A percentile compares a stretch with the other conserved stretches of the same genome.
phyloP scores from a whole-genome alignment of 768 basidiomycete species.

The Kwoniella mangroviensis region DNA sequence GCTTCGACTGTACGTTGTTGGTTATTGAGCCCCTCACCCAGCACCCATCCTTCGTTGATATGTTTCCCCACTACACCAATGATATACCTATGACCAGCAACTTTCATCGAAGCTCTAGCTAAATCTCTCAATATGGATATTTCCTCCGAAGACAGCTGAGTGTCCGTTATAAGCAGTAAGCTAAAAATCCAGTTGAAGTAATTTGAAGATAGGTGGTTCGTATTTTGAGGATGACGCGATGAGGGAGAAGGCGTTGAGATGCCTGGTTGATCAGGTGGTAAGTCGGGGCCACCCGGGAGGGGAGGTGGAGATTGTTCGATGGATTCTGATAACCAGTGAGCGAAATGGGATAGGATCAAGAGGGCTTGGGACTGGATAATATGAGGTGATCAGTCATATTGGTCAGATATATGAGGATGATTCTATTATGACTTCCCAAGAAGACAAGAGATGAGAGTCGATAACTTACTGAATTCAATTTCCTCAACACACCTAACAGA shows the following conservation, averaged over 20 bases:
- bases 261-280: slow-evolving; percentile 19
- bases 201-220: slow-evolving; percentile 33
- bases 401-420: too few species aligned
- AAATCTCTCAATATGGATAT: slow-evolving; percentile 46
- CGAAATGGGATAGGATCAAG: slow-evolving; percentile 21
- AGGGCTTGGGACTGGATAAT: slow-evolving; percentile 19
- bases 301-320: slow-evolving; percentile 25
- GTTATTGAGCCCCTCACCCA: slow-evolving; percentile 12
- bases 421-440: not conserved
- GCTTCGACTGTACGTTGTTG: not conserved
- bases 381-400: too few species aligned
- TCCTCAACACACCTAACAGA: slow-evolving; percentile 31
- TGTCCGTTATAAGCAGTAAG: slow-evolving; percentile 42
- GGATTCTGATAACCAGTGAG: slow-evolving; percentile 22
- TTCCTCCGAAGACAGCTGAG: slow-evolving; percentile 38
- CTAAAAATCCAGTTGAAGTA: slow-evolving; percentile 53
- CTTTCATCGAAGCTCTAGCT: slow-evolving; percentile 39
- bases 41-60: slow-evolving; percentile 24
- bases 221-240: not conserved
- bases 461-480: slow-evolving; percentile 37
- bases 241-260: not conserved
- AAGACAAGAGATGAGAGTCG: not conserved
- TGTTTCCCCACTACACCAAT: slow-evolving; percentile 33
- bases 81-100: slow-evolving; percentile 48
- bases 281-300: slow-evolving; percentile 5